Evolutionary conservation across 2,329 filamentous ascomycete genomes (phyloP).

Genomic region (Ophiocordyceps camponoti-saundersi): DNA sequence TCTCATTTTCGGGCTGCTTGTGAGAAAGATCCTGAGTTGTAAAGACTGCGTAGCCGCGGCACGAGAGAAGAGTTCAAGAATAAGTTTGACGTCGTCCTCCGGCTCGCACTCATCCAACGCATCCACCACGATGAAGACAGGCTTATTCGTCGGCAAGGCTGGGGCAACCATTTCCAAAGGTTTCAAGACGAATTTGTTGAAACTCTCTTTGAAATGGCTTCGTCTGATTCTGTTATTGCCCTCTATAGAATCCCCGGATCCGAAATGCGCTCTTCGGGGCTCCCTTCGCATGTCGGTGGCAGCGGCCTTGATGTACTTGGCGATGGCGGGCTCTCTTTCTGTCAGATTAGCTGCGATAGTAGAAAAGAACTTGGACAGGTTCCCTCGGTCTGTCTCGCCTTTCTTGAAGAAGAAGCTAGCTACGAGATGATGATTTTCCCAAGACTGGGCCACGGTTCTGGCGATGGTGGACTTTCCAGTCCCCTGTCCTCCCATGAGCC

Average conservation of each 20-base stretch:
- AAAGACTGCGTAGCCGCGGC: not conserved
- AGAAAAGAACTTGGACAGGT: constrained; percentile 18
- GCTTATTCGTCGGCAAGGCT: not conserved
- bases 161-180: constrained; percentile 10
- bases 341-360: constrained; percentile 20
- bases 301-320: constrained; percentile 6
- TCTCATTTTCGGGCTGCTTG: constrained; percentile 22
- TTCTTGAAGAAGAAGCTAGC: constrained; percentile 28
- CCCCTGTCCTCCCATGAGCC: constrained; percentile 20
- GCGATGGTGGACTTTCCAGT: constrained; percentile 23
- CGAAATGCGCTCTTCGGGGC: no score
- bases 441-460: constrained; percentile 7
- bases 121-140: constrained; percentile 17
- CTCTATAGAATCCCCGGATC: constrained; percentile 10
- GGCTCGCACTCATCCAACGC: constrained; percentile 10
- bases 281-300: not conserved
- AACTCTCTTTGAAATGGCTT: constrained; percentile 16
- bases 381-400: constrained; percentile 19
- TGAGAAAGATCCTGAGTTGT: constrained; percentile 19
- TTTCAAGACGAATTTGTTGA: constrained; percentile 19
- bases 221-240: constrained; percentile 10
- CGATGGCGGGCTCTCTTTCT: constrained; percentile 10
- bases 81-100: constrained; percentile 12
- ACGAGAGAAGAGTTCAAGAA: constrained; percentile 9
- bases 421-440: constrained; percentile 7